These are phyloP conservation scores for Pestalotiopsis sp. DNA, from an alignment of 2,329 filamentous ascomycete genomes.

Conservation along the genomic window DNA sequence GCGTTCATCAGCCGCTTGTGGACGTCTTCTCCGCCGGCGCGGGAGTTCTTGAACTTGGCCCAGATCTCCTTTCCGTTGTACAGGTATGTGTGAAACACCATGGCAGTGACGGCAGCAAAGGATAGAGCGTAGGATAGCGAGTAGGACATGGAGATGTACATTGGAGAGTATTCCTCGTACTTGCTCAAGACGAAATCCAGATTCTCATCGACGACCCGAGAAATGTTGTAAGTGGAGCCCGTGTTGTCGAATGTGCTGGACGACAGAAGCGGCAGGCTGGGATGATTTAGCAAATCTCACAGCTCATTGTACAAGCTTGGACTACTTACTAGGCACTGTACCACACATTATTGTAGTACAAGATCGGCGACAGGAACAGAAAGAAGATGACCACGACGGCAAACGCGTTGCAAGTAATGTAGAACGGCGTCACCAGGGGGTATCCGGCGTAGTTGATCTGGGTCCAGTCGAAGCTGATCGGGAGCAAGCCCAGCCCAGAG, in stretches of 20 bases:
- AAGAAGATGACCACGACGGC: conserved; percentile 32
- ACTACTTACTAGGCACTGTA: conserved; percentile 28
- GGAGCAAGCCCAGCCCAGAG: conserved; percentile 27
- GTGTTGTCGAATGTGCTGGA: conserved; percentile 35
- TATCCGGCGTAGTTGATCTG: conserved; percentile 32
- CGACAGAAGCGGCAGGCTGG: conserved; percentile 29
- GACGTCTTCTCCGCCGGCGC: conserved; percentile 33
- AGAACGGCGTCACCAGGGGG: conserved; percentile 33
- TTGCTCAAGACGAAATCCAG: conserved; percentile 29
- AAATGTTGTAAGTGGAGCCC: conserved; percentile 31
- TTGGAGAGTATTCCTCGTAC: conserved; percentile 36
- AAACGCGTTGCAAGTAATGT: conserved; percentile 32
- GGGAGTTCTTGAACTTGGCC: conserved; percentile 33
- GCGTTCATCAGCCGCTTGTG: conserved; percentile 39
- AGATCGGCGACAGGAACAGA: conserved; percentile 31
- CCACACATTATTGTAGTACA: conserved; percentile 36
- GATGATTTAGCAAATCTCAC: neutral
- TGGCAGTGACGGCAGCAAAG: conserved; percentile 36
- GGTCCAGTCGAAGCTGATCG: conserved; percentile 36
- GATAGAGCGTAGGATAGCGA: conserved; percentile 37
- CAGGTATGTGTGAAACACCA: conserved; percentile 35
- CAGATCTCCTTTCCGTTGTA: conserved; percentile 37
- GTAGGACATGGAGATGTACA: conserved; percentile 38
- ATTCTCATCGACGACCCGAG: conserved; percentile 29
- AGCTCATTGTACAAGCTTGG: neutral